These are phyloP conservation scores for Cudoniella acicularis DNA, from an alignment of 495 filamentous ascomycete genomes.

Conservation along the genomic window DNA sequence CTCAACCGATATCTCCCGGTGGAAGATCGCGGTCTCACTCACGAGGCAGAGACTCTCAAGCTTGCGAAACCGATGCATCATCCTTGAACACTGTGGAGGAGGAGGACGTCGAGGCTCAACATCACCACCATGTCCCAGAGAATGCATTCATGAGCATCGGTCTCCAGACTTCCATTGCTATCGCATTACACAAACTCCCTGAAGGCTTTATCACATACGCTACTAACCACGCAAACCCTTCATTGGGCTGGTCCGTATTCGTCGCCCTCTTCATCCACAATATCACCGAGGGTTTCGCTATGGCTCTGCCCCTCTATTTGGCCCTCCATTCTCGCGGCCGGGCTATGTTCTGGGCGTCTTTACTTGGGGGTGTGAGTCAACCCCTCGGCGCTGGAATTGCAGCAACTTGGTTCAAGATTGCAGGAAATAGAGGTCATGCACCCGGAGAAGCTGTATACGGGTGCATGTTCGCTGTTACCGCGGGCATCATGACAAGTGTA, in stretches of 20 bases:
- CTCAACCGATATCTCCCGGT: background rate
- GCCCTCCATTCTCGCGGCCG: constrained; percentile 70
- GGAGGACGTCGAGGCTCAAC: constrained; percentile 45
- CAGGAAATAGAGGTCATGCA: constrained; percentile 38
- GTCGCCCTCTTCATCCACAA: constrained; percentile 96
- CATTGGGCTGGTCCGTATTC: constrained; percentile 85
- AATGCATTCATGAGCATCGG: constrained; percentile 93
- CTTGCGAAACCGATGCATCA: constrained; percentile 1
- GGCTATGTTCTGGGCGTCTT: constrained; percentile 78
- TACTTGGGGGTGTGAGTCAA: constrained; percentile 83
- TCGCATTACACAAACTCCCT: constrained; percentile 93
- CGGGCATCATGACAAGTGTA: constrained; percentile 93
- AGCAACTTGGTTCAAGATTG: constrained; percentile 72
- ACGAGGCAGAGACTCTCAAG: constrained; percentile 3
- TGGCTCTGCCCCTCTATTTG: constrained; percentile 88
- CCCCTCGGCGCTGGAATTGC: constrained; percentile 83
- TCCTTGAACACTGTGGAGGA: constrained; percentile 6
- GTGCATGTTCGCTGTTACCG: constrained; percentile 81
- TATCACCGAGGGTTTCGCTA: constrained; percentile 92
- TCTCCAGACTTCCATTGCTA: constrained; percentile 88
- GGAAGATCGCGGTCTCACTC: background rate
- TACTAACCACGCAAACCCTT: constrained; percentile 91
- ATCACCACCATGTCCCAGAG: constrained; percentile 94
- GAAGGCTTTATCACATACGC: constrained; percentile 99
- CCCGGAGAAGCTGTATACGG: constrained; percentile 76